These are phyloP conservation scores for Hirsutella thompsonii DNA, from an alignment of 2,329 filamentous ascomycete genomes.

Conservation along the genomic window DNA sequence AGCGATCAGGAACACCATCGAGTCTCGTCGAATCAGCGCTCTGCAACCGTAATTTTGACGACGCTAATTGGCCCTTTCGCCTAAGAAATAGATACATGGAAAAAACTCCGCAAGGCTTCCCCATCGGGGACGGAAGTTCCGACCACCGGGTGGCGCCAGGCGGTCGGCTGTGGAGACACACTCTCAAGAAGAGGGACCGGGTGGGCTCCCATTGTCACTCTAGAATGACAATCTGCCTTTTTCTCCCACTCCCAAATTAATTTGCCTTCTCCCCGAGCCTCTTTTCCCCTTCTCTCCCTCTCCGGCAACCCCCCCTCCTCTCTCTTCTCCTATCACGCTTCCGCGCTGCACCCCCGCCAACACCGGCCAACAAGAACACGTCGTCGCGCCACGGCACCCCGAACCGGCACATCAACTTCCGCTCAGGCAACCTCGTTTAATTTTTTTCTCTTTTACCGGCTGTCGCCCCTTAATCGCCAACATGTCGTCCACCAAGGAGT, in stretches of 20 bases:
- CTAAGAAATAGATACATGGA: too few relatives aligned
- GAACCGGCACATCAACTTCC: neutral
- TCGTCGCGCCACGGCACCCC: neutral
- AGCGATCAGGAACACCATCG: neutral
- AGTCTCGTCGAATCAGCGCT: neutral
- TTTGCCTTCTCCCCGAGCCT: neutral
- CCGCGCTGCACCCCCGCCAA: neutral
- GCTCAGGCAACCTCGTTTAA: neutral
- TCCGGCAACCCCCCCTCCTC: neutral
- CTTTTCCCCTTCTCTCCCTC: neutral
- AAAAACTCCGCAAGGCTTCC: neutral
- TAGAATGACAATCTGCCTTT: too few relatives aligned
- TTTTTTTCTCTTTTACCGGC: neutral
- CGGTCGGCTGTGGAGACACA: too few relatives aligned
- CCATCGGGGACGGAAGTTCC: neutral
- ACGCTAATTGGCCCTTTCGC: neutral
- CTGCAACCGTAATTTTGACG: neutral
- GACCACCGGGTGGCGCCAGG: too few relatives aligned
- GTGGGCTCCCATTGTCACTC: too few relatives aligned
- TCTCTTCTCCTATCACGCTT: neutral
- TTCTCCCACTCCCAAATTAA: too few relatives aligned
- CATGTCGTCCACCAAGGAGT: conserved; percentile 33
- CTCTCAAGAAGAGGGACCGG: too few relatives aligned
- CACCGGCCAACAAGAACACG: neutral
- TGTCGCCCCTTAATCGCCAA: conserved; percentile 8